Base-by-base conservation (phyloP, 192 early-diverging fungal species). In the Pilobolus umbonatus region DNA sequence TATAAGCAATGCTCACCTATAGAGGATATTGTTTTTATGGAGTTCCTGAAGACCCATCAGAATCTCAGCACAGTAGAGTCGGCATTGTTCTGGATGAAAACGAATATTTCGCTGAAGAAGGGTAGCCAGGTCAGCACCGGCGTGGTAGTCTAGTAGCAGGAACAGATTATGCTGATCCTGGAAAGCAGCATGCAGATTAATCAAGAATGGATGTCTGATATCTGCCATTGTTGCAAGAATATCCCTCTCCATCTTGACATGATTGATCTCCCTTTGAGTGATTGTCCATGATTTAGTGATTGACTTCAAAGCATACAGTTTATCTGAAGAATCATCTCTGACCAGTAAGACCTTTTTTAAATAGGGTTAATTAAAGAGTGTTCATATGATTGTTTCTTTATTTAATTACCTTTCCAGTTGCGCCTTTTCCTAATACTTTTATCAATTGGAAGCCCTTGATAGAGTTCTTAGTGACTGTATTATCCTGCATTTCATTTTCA, bases 81-180 rank as follows among this genome's bases (percentile, higher is more conserved):
- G 67, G 39, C 85, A 84, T 42, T 81, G 73, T 55, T 86, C 87
- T 29, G 92, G 86, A 30, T 84, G 67, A 64, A 90, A 83, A 8
- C 59, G 56, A 36, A 68, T 53, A 51, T 65, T 77, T 19, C 70
- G 68, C 3, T 83, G 74, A 57, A 98, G 71, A 57, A 93, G 91
- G 12, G 88, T 90, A 44, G 94, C 92, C 38, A 98, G 82, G 62
- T 96, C 94, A 25, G 95, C 95, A 28, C 96, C 96, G 1, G 83
- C 84, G 54, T 92, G 80, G 64, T 94, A 98, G 46, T 88, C 88
- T 66, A 97, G 71, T 46, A 98, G 86, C 65, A 98, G 72, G 67
- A 86, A 97, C n/a, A 98, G 77, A 61, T 86, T 86, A 26, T 81
- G 80, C 15, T 80, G 74, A 25, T 88, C 89, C 63, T 98, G 95